These are phyloP conservation scores for Diddensiella transvaalensis DNA, from an alignment of 805 yeast genomes.

Conservation along the genomic window DNA sequence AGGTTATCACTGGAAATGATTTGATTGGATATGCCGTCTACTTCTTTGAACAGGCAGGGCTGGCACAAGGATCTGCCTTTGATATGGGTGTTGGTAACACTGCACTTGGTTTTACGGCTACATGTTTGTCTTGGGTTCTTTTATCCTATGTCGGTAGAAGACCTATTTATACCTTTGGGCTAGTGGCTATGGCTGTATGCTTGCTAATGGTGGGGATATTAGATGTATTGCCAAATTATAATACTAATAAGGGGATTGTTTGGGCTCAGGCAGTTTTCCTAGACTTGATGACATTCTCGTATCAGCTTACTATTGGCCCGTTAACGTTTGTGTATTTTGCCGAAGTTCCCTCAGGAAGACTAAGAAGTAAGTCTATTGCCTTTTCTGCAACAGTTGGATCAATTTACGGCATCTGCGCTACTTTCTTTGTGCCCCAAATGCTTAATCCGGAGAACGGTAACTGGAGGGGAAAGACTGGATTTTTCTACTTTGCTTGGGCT, in stretches of 20 bases:
- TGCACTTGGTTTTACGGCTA: constrained; percentile 43
- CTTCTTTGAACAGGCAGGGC: constrained; percentile 44
- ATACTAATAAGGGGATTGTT: constrained; percentile 15
- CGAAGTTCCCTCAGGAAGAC: constrained; percentile 40
- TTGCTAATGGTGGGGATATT: constrained; percentile 41
- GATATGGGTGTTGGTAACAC: constrained; percentile 41
- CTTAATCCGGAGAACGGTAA: constrained; percentile 44
- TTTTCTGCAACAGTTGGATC: constrained; percentile 35
- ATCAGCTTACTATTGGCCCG: constrained; percentile 44
- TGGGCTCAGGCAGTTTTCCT: constrained; percentile 32
- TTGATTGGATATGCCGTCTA: constrained; percentile 40
- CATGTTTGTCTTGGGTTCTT: constrained; percentile 23
- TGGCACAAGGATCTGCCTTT: constrained; percentile 34
- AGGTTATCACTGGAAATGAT: constrained; percentile 1
- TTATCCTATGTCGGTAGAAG: constrained; percentile 23
- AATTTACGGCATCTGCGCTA: constrained; percentile 15
- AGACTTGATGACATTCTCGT: constrained; percentile 43
- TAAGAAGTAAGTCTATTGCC: constrained; percentile 35
- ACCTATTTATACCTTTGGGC: constrained; percentile 30
- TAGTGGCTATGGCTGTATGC: constrained; percentile 34
- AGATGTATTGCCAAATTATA: constrained; percentile 5
- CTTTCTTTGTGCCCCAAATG: constrained; percentile 39
- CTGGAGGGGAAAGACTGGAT: constrained; percentile 46
- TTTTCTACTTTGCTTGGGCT: constrained; percentile 40
- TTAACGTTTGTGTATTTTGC: constrained; percentile 39